Evolutionary conservation across 192 early-diverging fungal genomes (phyloP).

Genomic region (Gonapodya prolifera): DNA sequence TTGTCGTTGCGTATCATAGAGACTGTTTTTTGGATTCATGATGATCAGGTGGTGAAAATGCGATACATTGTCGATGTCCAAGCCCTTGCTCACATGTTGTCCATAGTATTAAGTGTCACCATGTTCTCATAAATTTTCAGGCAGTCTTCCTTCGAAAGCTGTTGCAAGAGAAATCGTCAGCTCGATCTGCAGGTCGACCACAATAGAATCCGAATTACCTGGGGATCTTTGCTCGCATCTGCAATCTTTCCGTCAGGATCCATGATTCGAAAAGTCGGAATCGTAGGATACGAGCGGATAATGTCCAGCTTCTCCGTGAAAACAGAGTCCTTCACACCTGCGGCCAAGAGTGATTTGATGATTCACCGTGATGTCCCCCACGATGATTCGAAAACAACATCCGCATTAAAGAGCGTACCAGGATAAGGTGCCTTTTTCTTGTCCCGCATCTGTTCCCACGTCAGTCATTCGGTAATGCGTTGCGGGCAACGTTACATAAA

Average conservation of each 20-base stretch:
- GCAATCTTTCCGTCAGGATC: conserved; percentile 71
- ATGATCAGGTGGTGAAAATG: neutral
- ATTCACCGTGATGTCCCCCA: neutral
- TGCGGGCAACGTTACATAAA: too few relatives aligned
- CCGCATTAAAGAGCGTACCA: neutral
- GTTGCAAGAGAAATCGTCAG: neutral
- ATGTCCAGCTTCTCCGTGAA: conserved; percentile 36
- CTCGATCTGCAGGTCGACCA: neutral
- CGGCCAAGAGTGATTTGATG: neutral
- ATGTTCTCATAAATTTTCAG: conserved; percentile 81
- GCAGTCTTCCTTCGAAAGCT: conserved; percentile 63
- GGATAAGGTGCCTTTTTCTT: neutral
- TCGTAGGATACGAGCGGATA: conserved; percentile 26
- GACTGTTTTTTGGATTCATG: neutral
- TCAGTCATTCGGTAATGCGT: too few relatives aligned
- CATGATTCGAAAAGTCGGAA: conserved; percentile 90
- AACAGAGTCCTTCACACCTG: conserved; percentile 11
- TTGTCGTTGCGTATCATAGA: conserved; percentile 97
- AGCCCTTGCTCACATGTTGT: conserved; percentile 39
- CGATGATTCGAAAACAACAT: too few relatives aligned
- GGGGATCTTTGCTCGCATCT: conserved; percentile 51
- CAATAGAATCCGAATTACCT: conserved; percentile 19
- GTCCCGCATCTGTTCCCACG: neutral
- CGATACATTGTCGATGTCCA: neutral
- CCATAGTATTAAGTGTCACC: conserved; percentile 82